Conservation (phyloP, 345 rosid species). For the Luvunga scandens region DNA sequence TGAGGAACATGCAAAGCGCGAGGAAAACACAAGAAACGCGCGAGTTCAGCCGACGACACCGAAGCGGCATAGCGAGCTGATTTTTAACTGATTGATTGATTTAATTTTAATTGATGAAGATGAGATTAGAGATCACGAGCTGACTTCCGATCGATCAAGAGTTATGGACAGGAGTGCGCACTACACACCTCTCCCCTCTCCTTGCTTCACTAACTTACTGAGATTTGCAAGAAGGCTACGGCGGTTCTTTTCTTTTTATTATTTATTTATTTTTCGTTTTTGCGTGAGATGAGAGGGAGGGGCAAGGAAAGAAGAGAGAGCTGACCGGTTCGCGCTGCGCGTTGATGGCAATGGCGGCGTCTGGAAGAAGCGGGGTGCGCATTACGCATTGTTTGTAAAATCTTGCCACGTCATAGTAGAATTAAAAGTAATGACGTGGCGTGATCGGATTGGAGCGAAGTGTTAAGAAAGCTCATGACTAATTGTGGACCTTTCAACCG, state of each 20-base stretch:
- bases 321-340: conserved; percentile 28
- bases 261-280: background rate
- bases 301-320: background rate
- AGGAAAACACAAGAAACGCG: conserved; percentile 11
- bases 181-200: conserved; percentile 16
- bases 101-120: background rate
- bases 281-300: background rate
- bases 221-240: background rate
- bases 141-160: background rate
- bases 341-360: conserved; percentile 2
- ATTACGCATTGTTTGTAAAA: background rate
- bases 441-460: background rate
- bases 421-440: background rate
- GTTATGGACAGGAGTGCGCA: conserved; percentile 20
- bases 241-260: background rate
- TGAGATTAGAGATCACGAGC: background rate
- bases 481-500: background rate
- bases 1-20: conserved; percentile 17
- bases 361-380: conserved; percentile 9
- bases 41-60: background rate
- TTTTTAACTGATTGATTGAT: background rate
- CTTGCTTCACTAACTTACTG: background rate
- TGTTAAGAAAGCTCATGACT: too few species aligned
- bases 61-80: conserved; percentile 13
- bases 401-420: conserved; percentile 11